phyloP scores from a whole-genome alignment of 1,284 basidiomycete genomes.

The Ceratobasidium sp. region DNA sequence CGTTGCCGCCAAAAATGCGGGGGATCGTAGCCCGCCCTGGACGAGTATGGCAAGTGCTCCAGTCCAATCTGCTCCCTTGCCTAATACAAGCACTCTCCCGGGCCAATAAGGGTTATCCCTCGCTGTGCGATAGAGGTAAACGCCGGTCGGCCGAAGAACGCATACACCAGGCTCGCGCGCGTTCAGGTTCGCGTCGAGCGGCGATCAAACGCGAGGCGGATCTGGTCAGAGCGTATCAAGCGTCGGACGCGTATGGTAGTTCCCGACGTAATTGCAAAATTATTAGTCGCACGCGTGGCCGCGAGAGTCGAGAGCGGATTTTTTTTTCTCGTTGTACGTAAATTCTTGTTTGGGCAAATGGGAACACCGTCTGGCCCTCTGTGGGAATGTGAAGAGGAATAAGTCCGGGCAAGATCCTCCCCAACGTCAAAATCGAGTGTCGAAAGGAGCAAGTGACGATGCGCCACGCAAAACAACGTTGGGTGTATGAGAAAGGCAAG shows the following conservation, averaged over 20 bases:
- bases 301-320: background rate
- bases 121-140: background rate
- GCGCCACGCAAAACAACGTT: slow-evolving; percentile 1
- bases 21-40: slow-evolving; percentile 3
- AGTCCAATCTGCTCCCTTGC: too few relatives aligned
- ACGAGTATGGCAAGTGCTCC: background rate
- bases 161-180: background rate
- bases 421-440: too few relatives aligned
- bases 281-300: slow-evolving; percentile 15
- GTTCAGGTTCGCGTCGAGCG: slow-evolving; percentile 18
- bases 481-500: slow-evolving; percentile 1
- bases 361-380: background rate
- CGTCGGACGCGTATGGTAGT: slow-evolving; percentile 10
- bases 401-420: background rate
- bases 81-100: background rate
- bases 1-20: slow-evolving; percentile 3
- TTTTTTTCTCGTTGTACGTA: slow-evolving; percentile 4
- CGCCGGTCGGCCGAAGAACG: slow-evolving; percentile 8
- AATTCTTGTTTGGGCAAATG: background rate
- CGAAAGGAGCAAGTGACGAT: background rate
- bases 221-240: slow-evolving; percentile 12
- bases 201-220: slow-evolving; percentile 28
- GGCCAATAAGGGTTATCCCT: background rate
- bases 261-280: background rate
- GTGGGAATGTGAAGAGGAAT: background rate